Evolutionary conservation across 2,329 filamentous ascomycete genomes (phyloP).

Genomic region (Cryphonectria nitschkei): DNA sequence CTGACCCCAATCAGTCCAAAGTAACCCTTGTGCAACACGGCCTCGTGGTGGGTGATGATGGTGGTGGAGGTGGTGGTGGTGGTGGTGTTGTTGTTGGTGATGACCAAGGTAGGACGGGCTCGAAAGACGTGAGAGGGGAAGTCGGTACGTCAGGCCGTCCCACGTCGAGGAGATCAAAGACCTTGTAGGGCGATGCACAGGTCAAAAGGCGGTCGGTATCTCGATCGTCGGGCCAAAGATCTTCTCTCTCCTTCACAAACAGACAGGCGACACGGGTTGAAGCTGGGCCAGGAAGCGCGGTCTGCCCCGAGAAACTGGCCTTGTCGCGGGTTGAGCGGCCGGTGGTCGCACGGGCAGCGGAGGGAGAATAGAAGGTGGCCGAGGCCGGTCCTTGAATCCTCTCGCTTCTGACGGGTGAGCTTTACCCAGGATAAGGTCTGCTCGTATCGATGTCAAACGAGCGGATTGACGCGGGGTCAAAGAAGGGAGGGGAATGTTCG

Average conservation of each 20-base stretch:
- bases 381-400: conserved; percentile 5
- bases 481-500: neutral
- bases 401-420: neutral
- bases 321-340: conserved; percentile 10
- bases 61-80: neutral
- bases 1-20: neutral
- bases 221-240: neutral
- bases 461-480: conserved; percentile 23
- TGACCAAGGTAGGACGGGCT: neutral
- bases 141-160: neutral
- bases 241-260: neutral
- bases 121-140: neutral
- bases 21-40: neutral
- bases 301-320: conserved; percentile 1
- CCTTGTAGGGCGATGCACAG: neutral
- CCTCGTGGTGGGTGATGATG: neutral
- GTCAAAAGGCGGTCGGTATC: neutral
- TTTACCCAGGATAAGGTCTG: neutral
- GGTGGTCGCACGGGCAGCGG: conserved; percentile 3
- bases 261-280: conserved; percentile 2
- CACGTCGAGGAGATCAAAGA: neutral
- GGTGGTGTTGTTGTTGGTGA: neutral
- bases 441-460: conserved; percentile 21
- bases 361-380: neutral
- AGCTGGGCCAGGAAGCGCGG: conserved; percentile 4